Base-by-base conservation (phyloP, 805 yeast genomes). In the Metschnikowia picachoensis region DNA sequence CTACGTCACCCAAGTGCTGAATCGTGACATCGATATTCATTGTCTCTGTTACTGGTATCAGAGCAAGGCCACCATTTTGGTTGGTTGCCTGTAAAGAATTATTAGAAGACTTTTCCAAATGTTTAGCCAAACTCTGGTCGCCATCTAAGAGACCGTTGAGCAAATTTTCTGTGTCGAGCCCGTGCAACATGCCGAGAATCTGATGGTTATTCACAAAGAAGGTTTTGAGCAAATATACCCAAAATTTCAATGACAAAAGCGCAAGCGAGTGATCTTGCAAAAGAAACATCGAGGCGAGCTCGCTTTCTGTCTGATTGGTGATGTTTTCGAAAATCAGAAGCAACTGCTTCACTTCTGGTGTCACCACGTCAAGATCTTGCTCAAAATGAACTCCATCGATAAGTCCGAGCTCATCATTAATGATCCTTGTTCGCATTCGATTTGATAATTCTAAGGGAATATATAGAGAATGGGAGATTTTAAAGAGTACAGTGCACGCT, bases 251-350 rank as follows among this genome's bases (percentile, higher is more conserved):
- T 12, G 31, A 38, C 11, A 20, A 8, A 12, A 31, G 29, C 7
- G 47, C 47, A 12, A 44, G 35, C 8, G 47, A 29, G 11, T 35
- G 25, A 14, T 44, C 20, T 17, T 39, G 39, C n/a, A 40, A 39
- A 12, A 37, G 20, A 17, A 44, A 27, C 39, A 35, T 27, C 12
- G 47, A 44, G 7, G 39, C 32, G 13, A 44, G 39, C 31, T 44
- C 47, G 2, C 27, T 20, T 0, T 28, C 33, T 3, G 47, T 44
- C 27, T 25, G 27, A n/a, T 39, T 39, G 14, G 43, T 39, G 4
- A 38, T 25, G 7, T 35, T 44, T 14, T 44, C 47, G 16, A 44
- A 30, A 8, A 44, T 27, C 17, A 20, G 32, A 6, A 44, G 15
- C 35, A 44, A 39, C n/a, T 39, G 39, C n/a, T 13, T 15, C 8